These are phyloP conservation scores for Phragmites australis DNA, from an alignment of 176 grass and related monocot species.

Conservation along the genomic window DNA sequence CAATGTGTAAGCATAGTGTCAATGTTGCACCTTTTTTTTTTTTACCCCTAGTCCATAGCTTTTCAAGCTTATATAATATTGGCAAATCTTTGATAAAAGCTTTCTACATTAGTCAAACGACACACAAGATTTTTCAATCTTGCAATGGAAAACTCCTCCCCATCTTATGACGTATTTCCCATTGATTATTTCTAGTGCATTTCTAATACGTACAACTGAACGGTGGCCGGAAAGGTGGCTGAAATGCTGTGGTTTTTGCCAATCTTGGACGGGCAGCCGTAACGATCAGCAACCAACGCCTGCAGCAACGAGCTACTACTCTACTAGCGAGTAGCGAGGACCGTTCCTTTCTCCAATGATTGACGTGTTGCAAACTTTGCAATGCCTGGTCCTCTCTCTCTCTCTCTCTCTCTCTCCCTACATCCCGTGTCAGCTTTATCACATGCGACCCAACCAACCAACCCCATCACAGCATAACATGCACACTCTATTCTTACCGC, in stretches of 20 bases:
- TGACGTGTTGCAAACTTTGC: conserved; percentile 4
- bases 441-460: conserved; percentile 34
- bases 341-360: conserved; percentile 27
- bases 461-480: neutral
- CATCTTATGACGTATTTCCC: no score
- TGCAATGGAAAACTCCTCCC: no score
- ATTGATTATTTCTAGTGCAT: no score
- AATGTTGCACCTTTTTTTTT: neutral
- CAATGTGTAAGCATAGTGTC: neutral
- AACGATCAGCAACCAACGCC: neutral
- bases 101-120: no score
- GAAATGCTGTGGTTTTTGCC: neutral
- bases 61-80: neutral
- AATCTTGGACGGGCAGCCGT: conserved; percentile 26
- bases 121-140: no score
- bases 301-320: neutral
- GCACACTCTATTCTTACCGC: neutral
- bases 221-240: neutral
- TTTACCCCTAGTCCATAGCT: neutral
- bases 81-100: no score
- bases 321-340: no score
- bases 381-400: neutral
- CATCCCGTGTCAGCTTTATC: conserved; percentile 39
- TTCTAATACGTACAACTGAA: no score
- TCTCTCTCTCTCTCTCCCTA: no score